These are phyloP conservation scores for Aspergillus steynii DNA, from an alignment of 495 filamentous ascomycete species.

Conservation along the genomic window DNA sequence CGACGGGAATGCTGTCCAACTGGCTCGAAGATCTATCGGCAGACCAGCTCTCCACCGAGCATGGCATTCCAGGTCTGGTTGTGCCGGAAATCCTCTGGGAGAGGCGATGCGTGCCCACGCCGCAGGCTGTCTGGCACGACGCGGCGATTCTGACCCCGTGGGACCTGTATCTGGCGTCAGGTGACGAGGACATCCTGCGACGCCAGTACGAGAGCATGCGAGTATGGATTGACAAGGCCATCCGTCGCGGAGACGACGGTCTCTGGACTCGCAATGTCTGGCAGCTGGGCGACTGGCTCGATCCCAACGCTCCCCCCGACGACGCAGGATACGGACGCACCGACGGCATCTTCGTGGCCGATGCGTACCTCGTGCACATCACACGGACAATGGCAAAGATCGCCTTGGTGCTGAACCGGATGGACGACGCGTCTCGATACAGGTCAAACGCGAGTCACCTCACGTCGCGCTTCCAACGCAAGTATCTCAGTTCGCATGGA, in stretches of 20 bases:
- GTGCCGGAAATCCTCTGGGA: conserved; percentile 39
- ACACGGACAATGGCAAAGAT: conserved; percentile 35
- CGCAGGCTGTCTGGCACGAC: conserved; percentile 53
- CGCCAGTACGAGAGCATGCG: conserved; percentile 46
- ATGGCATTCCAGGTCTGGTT: conserved; percentile 37
- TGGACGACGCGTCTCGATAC: conserved; percentile 23
- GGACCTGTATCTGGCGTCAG: conserved; percentile 44
- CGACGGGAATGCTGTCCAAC: conserved; percentile 45
- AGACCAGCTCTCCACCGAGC: conserved; percentile 33
- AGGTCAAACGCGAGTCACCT: conserved; percentile 21
- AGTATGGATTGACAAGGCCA: conserved; percentile 48
- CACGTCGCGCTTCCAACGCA: conserved; percentile 36
- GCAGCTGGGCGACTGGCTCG: conserved; percentile 57
- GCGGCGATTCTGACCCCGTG: conserved; percentile 46
- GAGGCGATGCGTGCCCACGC: conserved; percentile 22
- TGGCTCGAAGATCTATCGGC: conserved; percentile 49
- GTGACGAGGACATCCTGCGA: conserved; percentile 42
- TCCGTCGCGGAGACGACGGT: conserved; percentile 38
- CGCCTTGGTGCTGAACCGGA: conserved; percentile 24
- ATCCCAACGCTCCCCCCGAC: conserved; percentile 48
- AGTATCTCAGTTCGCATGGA: conserved; percentile 45
- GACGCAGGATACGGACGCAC: conserved; percentile 44
- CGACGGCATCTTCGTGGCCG: conserved; percentile 46
- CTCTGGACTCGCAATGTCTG: conserved; percentile 38
- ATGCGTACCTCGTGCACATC: conserved; percentile 54